Base-by-base conservation (phyloP, 805 yeast species). In the Candida chilensis region DNA sequence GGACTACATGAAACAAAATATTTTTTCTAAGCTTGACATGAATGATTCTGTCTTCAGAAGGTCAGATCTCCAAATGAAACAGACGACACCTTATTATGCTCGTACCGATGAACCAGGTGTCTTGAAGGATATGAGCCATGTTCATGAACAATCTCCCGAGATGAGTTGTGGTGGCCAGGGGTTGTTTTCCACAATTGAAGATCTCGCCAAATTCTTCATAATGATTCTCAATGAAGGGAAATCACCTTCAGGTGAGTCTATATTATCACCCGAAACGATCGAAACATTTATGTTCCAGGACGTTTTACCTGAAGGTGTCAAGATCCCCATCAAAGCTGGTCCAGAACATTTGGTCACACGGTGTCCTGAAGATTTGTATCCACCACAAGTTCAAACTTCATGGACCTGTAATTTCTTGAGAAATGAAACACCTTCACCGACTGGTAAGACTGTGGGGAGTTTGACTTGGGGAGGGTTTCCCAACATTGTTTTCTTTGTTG, bases 141-240 rank as follows among this genome's bases (percentile, higher is more conserved):
- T 24, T 10, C 24, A 20, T 29, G 28, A 16, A 32, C 31, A 8
- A 26, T 12, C 13, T 8, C 25, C 19, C 4, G 15, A 11, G n/a
- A 26, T 31, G n/a, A 39, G 48, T 45, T 22, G 15, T n/a, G 57
- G 57, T 5, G 57, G 57, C n/a, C 50, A 41, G n/a, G 57, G 57
- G 2, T 37, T 48, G 22, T 47, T 38, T 17, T 47, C 52, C 2
- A 48, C 51, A 1, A 45, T 40, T 3, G 40, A 36, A 6, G 57
- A 51, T 34, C 51, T 40, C 28, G 38, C 50, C 29, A 44, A 38
- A 31, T 50, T 50, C 27, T 27, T 52, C 18, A 37, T 54, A 14
- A 37, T 52, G 5, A 47, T 52, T 48, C 42, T 51, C 20, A 52
- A 52, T 30, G 39, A 39, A 17, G 57, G 57, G 2, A 17, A 28